Evolutionary conservation across 495 filamentous ascomycete species (phyloP).

Genomic region (Xylaria flabelliformis): DNA sequence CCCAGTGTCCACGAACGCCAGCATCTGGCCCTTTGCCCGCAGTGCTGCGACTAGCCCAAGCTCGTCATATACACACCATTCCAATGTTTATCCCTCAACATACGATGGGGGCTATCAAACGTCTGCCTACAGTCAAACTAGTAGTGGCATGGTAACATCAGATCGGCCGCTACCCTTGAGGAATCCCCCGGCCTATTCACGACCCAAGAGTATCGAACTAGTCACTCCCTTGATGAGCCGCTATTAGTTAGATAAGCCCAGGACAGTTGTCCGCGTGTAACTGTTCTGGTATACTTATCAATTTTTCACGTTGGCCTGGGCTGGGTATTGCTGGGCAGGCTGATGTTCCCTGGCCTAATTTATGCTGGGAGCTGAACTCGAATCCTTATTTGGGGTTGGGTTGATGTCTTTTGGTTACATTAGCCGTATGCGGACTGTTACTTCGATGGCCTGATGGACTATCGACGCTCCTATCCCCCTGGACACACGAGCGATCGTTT

Average conservation of each 20-base stretch:
- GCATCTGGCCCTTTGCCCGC: constrained; percentile 54
- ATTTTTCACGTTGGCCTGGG: neutral
- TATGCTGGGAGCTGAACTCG: constrained; percentile 29
- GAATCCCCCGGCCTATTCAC: constrained; percentile 51
- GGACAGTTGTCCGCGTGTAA: neutral
- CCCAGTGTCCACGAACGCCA: constrained; percentile 40
- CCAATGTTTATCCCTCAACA: constrained; percentile 51
- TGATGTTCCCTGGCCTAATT: constrained; percentile 8
- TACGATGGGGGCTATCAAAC: constrained; percentile 52
- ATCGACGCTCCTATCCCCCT: constrained; percentile 1
- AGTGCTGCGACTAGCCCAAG: constrained; percentile 54
- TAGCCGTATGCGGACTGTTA: constrained; percentile 34
- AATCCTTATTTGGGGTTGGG: constrained; percentile 18
- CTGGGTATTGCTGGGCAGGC: constrained; percentile 8
- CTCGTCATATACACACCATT: constrained; percentile 51
- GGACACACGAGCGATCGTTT: neutral
- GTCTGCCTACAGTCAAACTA: constrained; percentile 40
- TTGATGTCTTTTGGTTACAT: constrained; percentile 33
- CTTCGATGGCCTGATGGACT: constrained; percentile 17
- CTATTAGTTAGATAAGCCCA: constrained; percentile 33
- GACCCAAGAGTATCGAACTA: constrained; percentile 59
- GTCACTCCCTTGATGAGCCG: constrained; percentile 57
- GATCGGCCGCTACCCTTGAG: constrained; percentile 54
- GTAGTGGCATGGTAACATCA: constrained; percentile 33
- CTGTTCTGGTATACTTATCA: neutral